These are phyloP conservation scores for Volvariella volvacea DNA, from an alignment of 1,284 basidiomycete species.

Conservation along the genomic window DNA sequence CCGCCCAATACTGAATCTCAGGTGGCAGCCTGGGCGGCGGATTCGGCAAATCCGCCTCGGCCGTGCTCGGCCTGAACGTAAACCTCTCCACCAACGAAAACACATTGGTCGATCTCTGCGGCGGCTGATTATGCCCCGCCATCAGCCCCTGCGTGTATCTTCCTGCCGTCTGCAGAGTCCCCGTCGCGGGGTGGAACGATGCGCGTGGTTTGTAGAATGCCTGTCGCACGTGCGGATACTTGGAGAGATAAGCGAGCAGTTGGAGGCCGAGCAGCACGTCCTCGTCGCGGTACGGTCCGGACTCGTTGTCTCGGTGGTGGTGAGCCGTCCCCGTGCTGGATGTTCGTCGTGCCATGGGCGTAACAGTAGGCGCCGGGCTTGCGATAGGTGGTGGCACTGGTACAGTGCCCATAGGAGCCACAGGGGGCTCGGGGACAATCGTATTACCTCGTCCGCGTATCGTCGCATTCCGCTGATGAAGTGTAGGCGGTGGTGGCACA, in stretches of 20 bases:
- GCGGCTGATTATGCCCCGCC: constrained; percentile 9
- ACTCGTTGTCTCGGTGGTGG: constrained; percentile 25
- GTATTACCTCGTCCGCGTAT: constrained; percentile 16
- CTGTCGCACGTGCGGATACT: constrained; percentile 96
- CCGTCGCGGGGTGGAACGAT: constrained; percentile 67
- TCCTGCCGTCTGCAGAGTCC: constrained; percentile 23
- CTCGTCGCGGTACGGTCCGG: constrained; percentile 84
- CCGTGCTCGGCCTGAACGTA: constrained; percentile 86
- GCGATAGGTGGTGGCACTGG: constrained; percentile 5
- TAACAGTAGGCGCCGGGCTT: constrained; percentile 7
- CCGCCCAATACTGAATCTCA: constrained; percentile 99
- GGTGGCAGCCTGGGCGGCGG: constrained; percentile 70
- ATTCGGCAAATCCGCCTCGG: constrained; percentile 66
- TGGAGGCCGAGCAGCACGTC: constrained; percentile 91
- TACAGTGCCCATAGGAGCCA: background rate
- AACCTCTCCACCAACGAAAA: constrained; percentile 96
- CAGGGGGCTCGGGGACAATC: constrained; percentile 1
- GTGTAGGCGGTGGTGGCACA: constrained; percentile 5
- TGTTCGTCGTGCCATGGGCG: constrained; percentile 3
- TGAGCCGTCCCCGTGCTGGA: constrained; percentile 10
- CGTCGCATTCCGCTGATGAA: constrained; percentile 20
- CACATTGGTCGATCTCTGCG: constrained; percentile 67
- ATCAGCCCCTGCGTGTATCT: background rate
- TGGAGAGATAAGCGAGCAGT: constrained; percentile 92
- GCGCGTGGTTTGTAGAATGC: constrained; percentile 86